A percentile compares a stretch with the other conserved stretches of the same genome.
These are phyloP conservation scores for Rhizoctonia solani DNA, from an alignment of 1,284 basidiomycete genomes.

Conservation along the genomic window DNA sequence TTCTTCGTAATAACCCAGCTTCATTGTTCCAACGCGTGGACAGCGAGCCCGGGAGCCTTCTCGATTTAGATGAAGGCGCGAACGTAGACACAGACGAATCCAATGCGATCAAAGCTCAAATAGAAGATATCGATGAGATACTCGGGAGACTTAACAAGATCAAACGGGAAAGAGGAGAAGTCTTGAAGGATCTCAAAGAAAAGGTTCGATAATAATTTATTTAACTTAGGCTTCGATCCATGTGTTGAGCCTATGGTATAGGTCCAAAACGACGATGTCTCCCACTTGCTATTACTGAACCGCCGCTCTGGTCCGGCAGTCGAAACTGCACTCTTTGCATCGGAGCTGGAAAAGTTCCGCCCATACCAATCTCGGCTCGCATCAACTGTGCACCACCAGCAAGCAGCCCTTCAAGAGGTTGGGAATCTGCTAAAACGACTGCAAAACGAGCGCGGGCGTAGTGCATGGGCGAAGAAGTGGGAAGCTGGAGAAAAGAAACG, in stretches of 20 bases:
- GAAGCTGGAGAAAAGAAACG: slow-evolving; percentile 77
- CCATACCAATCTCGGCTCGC: slow-evolving; percentile 85
- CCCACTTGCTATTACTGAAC: slow-evolving; percentile 90
- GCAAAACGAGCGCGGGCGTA: slow-evolving; percentile 71
- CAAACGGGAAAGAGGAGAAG: slow-evolving; percentile 79
- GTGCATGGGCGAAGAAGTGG: slow-evolving; percentile 74
- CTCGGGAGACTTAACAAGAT: slow-evolving; percentile 80
- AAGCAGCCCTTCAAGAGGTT: slow-evolving; percentile 70
- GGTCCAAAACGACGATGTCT: slow-evolving; percentile 97
- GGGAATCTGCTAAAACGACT: slow-evolving; percentile 69
- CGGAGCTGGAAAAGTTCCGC: slow-evolving; percentile 93
- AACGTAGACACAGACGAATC: slow-evolving; percentile 70
- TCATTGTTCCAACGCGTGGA: slow-evolving; percentile 71
- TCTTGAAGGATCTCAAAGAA: slow-evolving; percentile 92
- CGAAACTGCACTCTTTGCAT: slow-evolving; percentile 86
- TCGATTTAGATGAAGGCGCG: slow-evolving; percentile 71
- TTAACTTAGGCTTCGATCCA: slow-evolving; percentile 11
- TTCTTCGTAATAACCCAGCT: slow-evolving; percentile 63
- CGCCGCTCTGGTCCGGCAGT: slow-evolving; percentile 76
- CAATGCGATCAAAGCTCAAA: slow-evolving; percentile 66
- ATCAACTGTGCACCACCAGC: slow-evolving; percentile 77
- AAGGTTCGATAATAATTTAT: slow-evolving; percentile 57
- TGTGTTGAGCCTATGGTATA: slow-evolving; percentile 47
- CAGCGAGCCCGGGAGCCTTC: slow-evolving; percentile 60
- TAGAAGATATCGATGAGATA: slow-evolving; percentile 77